Conservation (phyloP, 805 yeast genomes). For the Ogataea nonfermentans region DNA sequence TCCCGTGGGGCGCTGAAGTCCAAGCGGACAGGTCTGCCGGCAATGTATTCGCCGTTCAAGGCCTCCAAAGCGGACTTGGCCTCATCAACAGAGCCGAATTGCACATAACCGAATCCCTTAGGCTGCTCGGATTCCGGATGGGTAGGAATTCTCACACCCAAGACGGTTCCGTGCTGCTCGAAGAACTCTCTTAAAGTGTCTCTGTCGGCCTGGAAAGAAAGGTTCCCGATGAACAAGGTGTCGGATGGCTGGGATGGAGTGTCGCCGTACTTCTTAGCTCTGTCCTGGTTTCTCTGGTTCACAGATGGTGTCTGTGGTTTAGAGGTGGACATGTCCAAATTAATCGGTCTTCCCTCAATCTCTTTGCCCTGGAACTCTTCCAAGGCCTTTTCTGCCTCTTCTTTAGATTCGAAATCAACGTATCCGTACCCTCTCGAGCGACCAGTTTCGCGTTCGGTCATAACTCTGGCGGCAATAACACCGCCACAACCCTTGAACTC, state of each 20-base stretch:
- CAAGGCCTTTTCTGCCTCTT: conserved; percentile 83
- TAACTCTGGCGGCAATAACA: conserved; percentile 85
- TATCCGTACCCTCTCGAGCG: conserved; percentile 97
- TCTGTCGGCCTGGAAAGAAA: conserved; percentile 86
- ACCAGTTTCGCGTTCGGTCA: conserved; percentile 79
- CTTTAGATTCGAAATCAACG: conserved; percentile 83
- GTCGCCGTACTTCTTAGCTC: conserved; percentile 91
- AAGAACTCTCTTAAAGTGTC: conserved; percentile 74
- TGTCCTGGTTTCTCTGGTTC: conserved; percentile 55
- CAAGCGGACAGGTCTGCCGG: conserved; percentile 90
- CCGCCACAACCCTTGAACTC: conserved; percentile 86
- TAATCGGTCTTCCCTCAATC: conserved; percentile 95
- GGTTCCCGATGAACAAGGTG: conserved; percentile 93
- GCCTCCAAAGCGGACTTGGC: conserved; percentile 87
- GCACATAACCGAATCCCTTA: conserved; percentile 98
- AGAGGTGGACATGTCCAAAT: conserved; percentile 86
- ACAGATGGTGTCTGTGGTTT: conserved; percentile 60
- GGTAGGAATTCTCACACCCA: conserved; percentile 93
- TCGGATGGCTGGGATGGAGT: conserved; percentile 89
- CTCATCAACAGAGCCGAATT: conserved; percentile 80
- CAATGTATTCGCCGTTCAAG: conserved; percentile 83
- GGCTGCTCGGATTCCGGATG: conserved; percentile 99
- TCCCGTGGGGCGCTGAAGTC: conserved; percentile 87
- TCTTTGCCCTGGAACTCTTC: conserved; percentile 86
- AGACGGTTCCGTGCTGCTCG: conserved; percentile 73